Evolutionary conservation across 495 filamentous ascomycete genomes (phyloP).

Genomic region (Penicillium alfredii): DNA sequence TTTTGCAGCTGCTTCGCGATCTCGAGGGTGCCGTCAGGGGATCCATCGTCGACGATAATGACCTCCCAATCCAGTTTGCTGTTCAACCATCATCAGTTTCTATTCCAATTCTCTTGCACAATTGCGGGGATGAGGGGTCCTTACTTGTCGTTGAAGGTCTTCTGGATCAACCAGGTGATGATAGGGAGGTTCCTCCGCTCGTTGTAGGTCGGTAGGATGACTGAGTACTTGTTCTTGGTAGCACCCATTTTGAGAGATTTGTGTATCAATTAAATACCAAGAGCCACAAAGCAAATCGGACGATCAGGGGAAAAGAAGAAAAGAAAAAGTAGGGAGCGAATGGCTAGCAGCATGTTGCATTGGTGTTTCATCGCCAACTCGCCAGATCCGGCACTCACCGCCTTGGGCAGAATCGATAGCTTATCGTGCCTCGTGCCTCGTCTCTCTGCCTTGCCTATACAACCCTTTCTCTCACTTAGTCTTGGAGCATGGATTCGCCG

Average conservation of each 20-base stretch:
- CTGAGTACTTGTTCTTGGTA: slow-evolving; percentile 76
- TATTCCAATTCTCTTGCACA: too few relatives aligned
- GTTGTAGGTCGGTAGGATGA: slow-evolving; percentile 97
- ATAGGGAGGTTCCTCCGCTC: slow-evolving; percentile 96
- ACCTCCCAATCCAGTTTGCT: slow-evolving; percentile 97
- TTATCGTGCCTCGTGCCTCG: too few relatives aligned
- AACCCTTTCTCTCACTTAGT: neutral
- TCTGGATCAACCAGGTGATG: slow-evolving; percentile 86
- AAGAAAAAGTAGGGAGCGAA: slow-evolving; percentile 24
- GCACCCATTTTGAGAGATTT: slow-evolving; percentile 32
- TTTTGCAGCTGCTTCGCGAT: slow-evolving; percentile 84
- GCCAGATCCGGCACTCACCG: slow-evolving; percentile 27
- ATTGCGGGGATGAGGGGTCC: neutral
- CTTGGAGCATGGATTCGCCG: slow-evolving; percentile 23
- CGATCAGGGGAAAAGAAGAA: slow-evolving; percentile 9
- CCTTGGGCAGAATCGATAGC: slow-evolving; percentile 25
- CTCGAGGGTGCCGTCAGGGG: slow-evolving; percentile 88
- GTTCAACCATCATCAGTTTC: slow-evolving; percentile 4
- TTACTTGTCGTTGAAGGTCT: slow-evolving; percentile 75
- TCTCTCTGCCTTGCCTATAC: too few relatives aligned
- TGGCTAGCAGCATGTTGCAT: slow-evolving; percentile 23
- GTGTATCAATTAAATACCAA: slow-evolving; percentile 5
- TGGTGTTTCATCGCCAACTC: slow-evolving; percentile 19
- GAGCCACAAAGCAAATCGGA: slow-evolving; percentile 1
- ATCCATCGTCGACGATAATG: slow-evolving; percentile 95